These are phyloP conservation scores for Quercus phellos DNA, from an alignment of 331 rosid genomes.

Conservation along the genomic window DNA sequence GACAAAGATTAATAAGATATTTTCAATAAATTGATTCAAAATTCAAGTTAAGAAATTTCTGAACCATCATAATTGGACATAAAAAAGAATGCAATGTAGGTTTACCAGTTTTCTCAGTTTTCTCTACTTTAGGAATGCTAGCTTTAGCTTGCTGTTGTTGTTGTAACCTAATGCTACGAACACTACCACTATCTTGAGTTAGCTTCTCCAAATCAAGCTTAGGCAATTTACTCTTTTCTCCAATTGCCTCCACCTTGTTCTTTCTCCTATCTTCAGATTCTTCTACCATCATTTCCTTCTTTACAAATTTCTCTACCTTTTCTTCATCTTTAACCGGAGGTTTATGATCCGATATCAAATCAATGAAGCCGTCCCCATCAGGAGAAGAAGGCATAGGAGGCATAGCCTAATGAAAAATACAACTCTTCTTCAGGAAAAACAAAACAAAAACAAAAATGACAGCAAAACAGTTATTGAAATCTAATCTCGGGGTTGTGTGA, in stretches of 20 bases:
- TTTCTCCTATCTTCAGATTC: conserved; percentile 28
- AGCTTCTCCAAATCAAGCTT: conserved; percentile 36
- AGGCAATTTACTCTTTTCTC: conserved; percentile 28
- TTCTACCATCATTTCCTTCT: conserved; percentile 21
- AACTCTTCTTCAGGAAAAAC: conserved; percentile 19
- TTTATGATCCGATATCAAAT: conserved; percentile 30
- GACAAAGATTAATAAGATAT: conserved; percentile 8
- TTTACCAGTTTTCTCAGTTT: conserved; percentile 45
- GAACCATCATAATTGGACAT: not conserved
- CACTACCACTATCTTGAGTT: conserved; percentile 22
- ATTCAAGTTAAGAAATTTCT: not conserved
- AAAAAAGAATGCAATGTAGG: not conserved
- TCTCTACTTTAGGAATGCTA: conserved; percentile 31
- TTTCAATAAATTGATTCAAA: conserved; percentile 19
- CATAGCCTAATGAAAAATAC: conserved; percentile 51
- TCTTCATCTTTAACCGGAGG: conserved; percentile 32
- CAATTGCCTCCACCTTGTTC: conserved; percentile 15
- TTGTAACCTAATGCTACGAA: conserved; percentile 19
- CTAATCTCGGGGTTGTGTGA: not conserved
- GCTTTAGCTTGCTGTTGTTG: conserved; percentile 23
- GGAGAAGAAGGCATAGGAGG: conserved; percentile 39
- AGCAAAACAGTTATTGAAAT: conserved; percentile 17
- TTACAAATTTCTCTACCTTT: conserved; percentile 26
- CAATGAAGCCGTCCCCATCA: conserved; percentile 24
- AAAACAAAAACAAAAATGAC: not conserved